phyloP scores from a whole-genome alignment of 2,329 filamentous ascomycete species.

The Neofusicoccum kwambonambiense region DNA sequence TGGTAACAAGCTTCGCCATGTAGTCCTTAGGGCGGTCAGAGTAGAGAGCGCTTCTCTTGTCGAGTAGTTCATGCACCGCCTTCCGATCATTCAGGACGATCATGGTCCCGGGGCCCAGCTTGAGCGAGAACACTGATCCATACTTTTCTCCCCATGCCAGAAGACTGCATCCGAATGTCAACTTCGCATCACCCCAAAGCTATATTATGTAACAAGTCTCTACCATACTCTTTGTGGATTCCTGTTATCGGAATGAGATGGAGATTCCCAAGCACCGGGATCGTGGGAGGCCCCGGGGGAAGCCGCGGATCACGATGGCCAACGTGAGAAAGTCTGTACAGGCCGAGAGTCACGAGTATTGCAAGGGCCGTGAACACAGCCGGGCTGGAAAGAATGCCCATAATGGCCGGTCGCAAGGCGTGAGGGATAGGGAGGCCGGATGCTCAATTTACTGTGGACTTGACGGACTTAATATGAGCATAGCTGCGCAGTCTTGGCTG shows the following conservation, averaged over 20 bases:
- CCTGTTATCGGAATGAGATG: slow-evolving; percentile 3
- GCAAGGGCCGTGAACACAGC: no score
- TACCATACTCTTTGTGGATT: slow-evolving; percentile 22
- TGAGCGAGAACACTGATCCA: slow-evolving; percentile 44
- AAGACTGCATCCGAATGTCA: slow-evolving; percentile 27
- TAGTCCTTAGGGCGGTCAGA: slow-evolving; percentile 44
- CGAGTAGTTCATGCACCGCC: slow-evolving; percentile 46
- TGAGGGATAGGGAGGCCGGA: no score
- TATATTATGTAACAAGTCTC: background rate
- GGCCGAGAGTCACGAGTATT: background rate
- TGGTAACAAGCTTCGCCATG: slow-evolving; percentile 43
- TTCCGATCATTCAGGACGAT: slow-evolving; percentile 43
- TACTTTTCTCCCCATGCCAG: slow-evolving; percentile 45
- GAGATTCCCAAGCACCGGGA: slow-evolving; percentile 4
- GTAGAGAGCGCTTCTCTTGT: slow-evolving; percentile 46
- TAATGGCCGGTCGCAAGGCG: no score
- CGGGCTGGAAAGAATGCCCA: no score
- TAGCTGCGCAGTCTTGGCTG: no score
- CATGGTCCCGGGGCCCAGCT: slow-evolving; percentile 42
- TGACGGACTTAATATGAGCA: no score
- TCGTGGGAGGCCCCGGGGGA: background rate
- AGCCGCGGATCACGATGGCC: background rate
- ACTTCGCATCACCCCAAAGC: no score
- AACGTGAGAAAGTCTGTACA: background rate
- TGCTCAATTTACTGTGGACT: no score